Evolutionary conservation across 129 eudicot genomes (phyloP), one percentile per base, ranked within the genome.

Genomic region (sunflower (Helianthus annuus)): DNA sequence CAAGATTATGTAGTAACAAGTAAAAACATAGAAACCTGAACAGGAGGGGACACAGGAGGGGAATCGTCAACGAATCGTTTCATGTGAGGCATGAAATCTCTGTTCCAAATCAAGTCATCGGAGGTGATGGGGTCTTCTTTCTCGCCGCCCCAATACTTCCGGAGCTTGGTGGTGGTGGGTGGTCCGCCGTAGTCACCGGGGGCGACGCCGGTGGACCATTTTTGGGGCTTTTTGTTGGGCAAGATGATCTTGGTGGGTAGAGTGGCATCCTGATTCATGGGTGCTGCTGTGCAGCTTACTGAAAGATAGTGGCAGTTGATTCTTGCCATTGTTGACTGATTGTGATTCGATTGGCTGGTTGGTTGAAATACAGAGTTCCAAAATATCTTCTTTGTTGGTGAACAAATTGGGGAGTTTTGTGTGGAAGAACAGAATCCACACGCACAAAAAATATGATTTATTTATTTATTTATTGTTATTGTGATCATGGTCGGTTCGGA

Each of bases 101-200:
- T 86, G 44, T 94, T 94, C 99, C 99, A 94, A 71, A 94, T 82
- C 2, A 77, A 62, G 0, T 90, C 97, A 74, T 78, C 85, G 15
- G 93, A 81, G 17, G 93, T 88, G 61, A 94, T 74, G 7, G 99
- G 98, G 76, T 94, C 99, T 48, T 85, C 86, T 45, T 88, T 75
- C 22, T 82, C 86, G 29, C 98, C 98, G 39, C 99, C 99, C 97
- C 97, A 94, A 67, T 86, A 94, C 80, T 88, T 90, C 9, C 99
- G 86, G 68, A 90, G 97, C 97, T 94, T 88, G 49, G 93, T 81
- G 64, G 93, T 83, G 61, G 85, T 69, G 16, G 97, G 96, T n/a
- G 99, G 97, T 67, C 99, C 99, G 19, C 96, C 99, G 53, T 88
- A 91, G 0, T 95, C 99, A 0, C 99, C 99, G 24, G 99, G 97